Base-by-base conservation (phyloP, 1,139 yeast species). In the Kodamaea anthophila region DNA sequence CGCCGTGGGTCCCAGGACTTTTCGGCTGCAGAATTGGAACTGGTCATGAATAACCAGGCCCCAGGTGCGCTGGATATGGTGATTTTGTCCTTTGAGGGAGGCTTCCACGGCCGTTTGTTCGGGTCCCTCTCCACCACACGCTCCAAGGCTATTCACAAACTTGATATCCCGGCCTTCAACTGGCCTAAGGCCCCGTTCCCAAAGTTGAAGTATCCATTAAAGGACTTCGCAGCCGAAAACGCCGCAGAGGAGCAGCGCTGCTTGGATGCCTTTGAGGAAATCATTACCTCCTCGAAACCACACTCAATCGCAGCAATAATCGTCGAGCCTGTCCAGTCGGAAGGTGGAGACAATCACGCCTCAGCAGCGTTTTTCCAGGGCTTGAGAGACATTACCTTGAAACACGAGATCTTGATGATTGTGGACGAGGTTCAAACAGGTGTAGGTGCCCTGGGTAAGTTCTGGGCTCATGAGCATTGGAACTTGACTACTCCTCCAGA, bases 151-250 rank as follows among this genome's bases (percentile, higher is more conserved):
- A 69, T 80, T 39, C 88, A 80, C 55, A 80, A 79, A 54, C 51
- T 80, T 44, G 88, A 79, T 47, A 74, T 79, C 40, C 88, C 88
- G 28, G 80, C 86, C 2, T 79, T 80, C 54, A 63, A 74, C 41
- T 80, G 87, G 87, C 88, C 88, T 39, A 74, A 67, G 49, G 81
- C 86, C 16, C 84, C 82, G 30, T 80, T 75, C 56, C 88, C 88
- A 32, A 38, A 55, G 30, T 70, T 78, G 51, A 63, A 74, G 46
- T 79, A 77, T 52, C 88, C 88, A 32, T 62, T 79, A 48, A 69
- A 64, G 21, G 71, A 72, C 22, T 56, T 64, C 46, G 69, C 49
- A 26, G 62, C 59, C 22, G 74, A 60, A 41, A 80, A 80, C 55
- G 61, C 58, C 29, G 55, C 55, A 13, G 86, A 79, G 52, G 88